Percentiles rank a stretch among this genome's conserved stretches.
These are phyloP conservation scores for Zygoascus ofunaensis DNA, from an alignment of 805 yeast genomes.

Conservation along the genomic window DNA sequence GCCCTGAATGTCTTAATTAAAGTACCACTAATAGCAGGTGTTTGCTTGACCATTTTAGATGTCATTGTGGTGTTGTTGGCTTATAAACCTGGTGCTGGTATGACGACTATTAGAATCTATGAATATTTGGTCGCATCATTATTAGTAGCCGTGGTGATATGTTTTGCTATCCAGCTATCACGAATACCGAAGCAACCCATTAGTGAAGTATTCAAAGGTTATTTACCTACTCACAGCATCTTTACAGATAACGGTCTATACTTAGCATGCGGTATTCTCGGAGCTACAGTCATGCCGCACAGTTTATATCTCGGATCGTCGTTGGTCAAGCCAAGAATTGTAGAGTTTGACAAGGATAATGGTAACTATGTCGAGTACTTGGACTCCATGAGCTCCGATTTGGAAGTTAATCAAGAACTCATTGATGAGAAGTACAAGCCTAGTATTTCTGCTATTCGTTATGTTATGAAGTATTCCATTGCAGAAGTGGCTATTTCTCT, in stretches of 20 bases:
- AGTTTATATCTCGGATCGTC: slow-evolving; percentile 82
- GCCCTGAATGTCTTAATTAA: slow-evolving; percentile 75
- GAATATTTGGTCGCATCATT: slow-evolving; percentile 73
- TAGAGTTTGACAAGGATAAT: slow-evolving; percentile 62
- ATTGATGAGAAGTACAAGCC: slow-evolving; percentile 46
- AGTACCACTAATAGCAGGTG: slow-evolving; percentile 77
- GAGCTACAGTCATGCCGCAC: slow-evolving; percentile 96
- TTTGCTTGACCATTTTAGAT: slow-evolving; percentile 74
- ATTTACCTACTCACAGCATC: slow-evolving; percentile 43
- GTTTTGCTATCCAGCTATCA: slow-evolving; percentile 71
- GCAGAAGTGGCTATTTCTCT: slow-evolving; percentile 62
- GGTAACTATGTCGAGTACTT: slow-evolving; percentile 32
- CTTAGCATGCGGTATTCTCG: slow-evolving; percentile 74
- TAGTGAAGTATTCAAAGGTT: slow-evolving; percentile 60
- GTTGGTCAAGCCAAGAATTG: slow-evolving; percentile 74
- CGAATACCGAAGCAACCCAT: slow-evolving; percentile 50
- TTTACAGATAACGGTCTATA: slow-evolving; percentile 61
- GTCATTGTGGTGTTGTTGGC: slow-evolving; percentile 81
- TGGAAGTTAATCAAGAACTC: slow-evolving; percentile 3
- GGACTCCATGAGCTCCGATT: not conserved
- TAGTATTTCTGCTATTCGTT: slow-evolving; percentile 58
- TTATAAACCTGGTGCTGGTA: slow-evolving; percentile 76
- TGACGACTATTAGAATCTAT: slow-evolving; percentile 66
- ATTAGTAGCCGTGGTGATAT: slow-evolving; percentile 73
- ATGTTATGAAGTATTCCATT: slow-evolving; percentile 64